A percentile compares a stretch with the other conserved stretches of the same genome.
These are phyloP conservation scores for Alternaria consortialis DNA, from an alignment of 2,329 filamentous ascomycete genomes.

Conservation along the genomic window DNA sequence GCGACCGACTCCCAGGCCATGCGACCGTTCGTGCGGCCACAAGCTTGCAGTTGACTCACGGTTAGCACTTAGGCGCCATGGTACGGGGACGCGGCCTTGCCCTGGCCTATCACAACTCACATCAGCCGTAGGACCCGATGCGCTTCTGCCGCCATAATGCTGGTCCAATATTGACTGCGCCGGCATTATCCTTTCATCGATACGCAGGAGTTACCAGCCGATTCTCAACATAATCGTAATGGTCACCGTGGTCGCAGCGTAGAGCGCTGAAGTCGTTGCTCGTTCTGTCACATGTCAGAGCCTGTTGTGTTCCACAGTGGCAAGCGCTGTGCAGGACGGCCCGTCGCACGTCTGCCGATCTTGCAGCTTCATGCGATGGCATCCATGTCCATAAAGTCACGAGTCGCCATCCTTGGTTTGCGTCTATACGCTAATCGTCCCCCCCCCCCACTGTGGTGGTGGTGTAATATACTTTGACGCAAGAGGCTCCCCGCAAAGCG, in stretches of 20 bases:
- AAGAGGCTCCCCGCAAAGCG: conserved; percentile 10
- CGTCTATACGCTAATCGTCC: conserved; percentile 21
- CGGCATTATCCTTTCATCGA: conserved; percentile 28
- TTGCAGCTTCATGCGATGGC: conserved; percentile 18
- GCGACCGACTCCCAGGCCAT: conserved; percentile 21
- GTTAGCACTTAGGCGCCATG: conserved; percentile 25
- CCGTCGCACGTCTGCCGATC: conserved; percentile 42
- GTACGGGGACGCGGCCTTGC: conserved; percentile 29
- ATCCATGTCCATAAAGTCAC: conserved; percentile 39
- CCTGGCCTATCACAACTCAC: conserved; percentile 38
- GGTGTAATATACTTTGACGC: conserved; percentile 7
- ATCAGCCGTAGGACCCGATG: conserved; percentile 26
- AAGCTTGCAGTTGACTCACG: conserved; percentile 23
- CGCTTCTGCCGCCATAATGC: conserved; percentile 40
- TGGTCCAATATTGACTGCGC: conserved; percentile 18
- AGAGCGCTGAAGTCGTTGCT: conserved; percentile 1
- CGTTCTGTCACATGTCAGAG: conserved; percentile 41
- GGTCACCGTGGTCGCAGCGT: conserved; percentile 10
- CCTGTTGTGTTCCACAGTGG: conserved; percentile 38
- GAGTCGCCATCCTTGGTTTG: conserved; percentile 23
- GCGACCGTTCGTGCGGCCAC: conserved; percentile 38
- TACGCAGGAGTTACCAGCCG: conserved; percentile 23
- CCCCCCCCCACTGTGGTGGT: conserved; percentile 11
- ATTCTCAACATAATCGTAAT: conserved; percentile 10
- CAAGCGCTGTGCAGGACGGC: conserved; percentile 37